Conservation (phyloP, 148 eudicot species). For the Rheum nobile region DNA sequence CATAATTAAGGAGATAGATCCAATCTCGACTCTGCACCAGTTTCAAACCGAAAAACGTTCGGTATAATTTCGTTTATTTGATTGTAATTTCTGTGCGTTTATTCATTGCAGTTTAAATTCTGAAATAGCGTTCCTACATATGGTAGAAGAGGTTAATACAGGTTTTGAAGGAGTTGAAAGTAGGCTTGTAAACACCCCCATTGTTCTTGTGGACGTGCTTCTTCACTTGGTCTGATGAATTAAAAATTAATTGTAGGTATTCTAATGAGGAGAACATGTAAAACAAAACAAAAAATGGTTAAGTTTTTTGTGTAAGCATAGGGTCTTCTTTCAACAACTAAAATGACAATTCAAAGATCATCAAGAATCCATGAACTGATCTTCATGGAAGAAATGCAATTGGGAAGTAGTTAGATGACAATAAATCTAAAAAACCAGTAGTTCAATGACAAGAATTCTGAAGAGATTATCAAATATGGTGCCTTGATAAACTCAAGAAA, state of each 20-base stretch:
- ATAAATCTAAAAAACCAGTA: too few species aligned
- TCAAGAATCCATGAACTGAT: neutral
- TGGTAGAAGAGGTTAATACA: neutral
- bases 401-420: too few species aligned
- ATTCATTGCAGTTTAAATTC: too few species aligned
- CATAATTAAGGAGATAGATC: too few species aligned
- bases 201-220: neutral
- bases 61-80: too few species aligned
- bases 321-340: neutral
- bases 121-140: too few species aligned
- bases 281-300: neutral
- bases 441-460: neutral
- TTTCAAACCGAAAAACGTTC: too few species aligned
- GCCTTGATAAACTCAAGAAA: too few species aligned
- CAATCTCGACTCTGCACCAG: too few species aligned
- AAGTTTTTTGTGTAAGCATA: neutral
- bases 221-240: neutral
- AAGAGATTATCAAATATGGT: too few species aligned
- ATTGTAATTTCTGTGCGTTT: too few species aligned
- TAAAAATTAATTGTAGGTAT: neutral
- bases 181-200: neutral
- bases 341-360: neutral
- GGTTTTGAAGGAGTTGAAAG: neutral
- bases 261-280: neutral
- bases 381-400: neutral